Percentiles rank a stretch among this genome's conserved stretches.
Conservation (phyloP, 2,329 filamentous ascomycete species). For the Chrysoporthe cubensis region DNA sequence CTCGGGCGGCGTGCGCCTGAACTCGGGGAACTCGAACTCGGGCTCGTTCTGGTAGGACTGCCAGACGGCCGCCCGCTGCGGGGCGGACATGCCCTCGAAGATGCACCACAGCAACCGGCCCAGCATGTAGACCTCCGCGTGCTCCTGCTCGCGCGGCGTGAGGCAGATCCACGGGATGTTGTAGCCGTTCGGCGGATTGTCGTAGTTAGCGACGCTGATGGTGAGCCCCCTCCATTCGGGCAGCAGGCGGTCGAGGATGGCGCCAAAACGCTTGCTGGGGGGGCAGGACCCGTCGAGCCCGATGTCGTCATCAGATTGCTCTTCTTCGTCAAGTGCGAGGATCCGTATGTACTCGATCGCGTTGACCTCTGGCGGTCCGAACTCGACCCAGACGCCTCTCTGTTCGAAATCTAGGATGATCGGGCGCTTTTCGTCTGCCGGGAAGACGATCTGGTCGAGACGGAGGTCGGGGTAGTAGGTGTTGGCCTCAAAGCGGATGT, state of each 20-base stretch:
- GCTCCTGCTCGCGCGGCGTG: slow-evolving; percentile 55
- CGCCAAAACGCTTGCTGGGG: slow-evolving; percentile 43
- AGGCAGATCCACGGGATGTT: slow-evolving; percentile 61
- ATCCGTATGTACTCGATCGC: slow-evolving; percentile 61
- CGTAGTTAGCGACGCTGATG: slow-evolving; percentile 49
- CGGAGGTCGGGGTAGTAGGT: slow-evolving; percentile 63
- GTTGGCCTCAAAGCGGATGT: slow-evolving; percentile 49
- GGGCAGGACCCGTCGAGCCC: slow-evolving; percentile 39
- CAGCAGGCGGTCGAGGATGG: slow-evolving; percentile 47
- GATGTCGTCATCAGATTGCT: slow-evolving; percentile 41
- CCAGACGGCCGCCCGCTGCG: slow-evolving; percentile 61
- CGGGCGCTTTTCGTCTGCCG: slow-evolving; percentile 45
- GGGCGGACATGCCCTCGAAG: slow-evolving; percentile 63
- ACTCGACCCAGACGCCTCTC: slow-evolving; percentile 65
- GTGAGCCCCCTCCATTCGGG: slow-evolving; percentile 50
- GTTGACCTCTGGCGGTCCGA: slow-evolving; percentile 63
- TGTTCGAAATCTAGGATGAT: slow-evolving; percentile 67
- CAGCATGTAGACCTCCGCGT: slow-evolving; percentile 66
- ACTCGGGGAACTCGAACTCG: slow-evolving; percentile 59
- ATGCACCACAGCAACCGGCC: slow-evolving; percentile 65
- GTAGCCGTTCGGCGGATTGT: slow-evolving; percentile 54
- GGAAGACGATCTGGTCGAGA: slow-evolving; percentile 62
- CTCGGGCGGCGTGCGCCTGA: slow-evolving; percentile 48
- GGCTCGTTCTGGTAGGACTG: slow-evolving; percentile 62
- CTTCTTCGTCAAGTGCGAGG: slow-evolving; percentile 53